Conservation (phyloP, 345 rosid genomes). For the Pseudoturritis turrita region DNA sequence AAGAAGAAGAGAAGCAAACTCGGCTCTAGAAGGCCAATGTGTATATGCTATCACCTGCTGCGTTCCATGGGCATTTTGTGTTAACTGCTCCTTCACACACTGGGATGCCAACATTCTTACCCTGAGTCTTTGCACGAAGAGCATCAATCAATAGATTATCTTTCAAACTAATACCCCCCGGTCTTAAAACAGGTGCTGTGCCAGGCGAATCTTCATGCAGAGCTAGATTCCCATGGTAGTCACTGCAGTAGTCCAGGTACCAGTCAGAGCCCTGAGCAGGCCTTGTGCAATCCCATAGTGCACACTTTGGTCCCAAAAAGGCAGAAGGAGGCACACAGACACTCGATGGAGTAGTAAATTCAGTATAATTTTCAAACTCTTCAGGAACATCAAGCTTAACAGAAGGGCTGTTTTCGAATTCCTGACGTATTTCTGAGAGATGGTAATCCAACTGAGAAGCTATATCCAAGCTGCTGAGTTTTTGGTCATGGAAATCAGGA, state of each 20-base stretch:
- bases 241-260: slow-evolving; percentile 64
- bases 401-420: slow-evolving; percentile 35
- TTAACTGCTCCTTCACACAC: slow-evolving; percentile 84
- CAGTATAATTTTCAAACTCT: slow-evolving; percentile 31
- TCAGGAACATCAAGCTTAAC: slow-evolving; percentile 32
- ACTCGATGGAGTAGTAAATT: slow-evolving; percentile 34
- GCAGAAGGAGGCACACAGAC: slow-evolving; percentile 68
- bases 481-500: slow-evolving; percentile 33
- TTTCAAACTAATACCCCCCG: slow-evolving; percentile 69
- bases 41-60: slow-evolving; percentile 46
- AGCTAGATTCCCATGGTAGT: slow-evolving; percentile 65
- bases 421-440: slow-evolving; percentile 45
- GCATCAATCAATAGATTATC: slow-evolving; percentile 62
- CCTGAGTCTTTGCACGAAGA: slow-evolving; percentile 57
- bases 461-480: slow-evolving; percentile 35
- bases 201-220: slow-evolving; percentile 61
- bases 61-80: slow-evolving; percentile 82
- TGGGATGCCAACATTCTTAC: slow-evolving; percentile 86
- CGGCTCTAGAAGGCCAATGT: neutral
- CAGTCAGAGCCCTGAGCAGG: slow-evolving; percentile 68
- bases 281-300: slow-evolving; percentile 89
- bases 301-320: slow-evolving; percentile 82
- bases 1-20: neutral
- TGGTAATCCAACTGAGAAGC: slow-evolving; percentile 45
- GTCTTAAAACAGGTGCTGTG: slow-evolving; percentile 60